Base-by-base conservation (phyloP, 257 asterid genomes). In the Scutellaria baicalensis region DNA sequence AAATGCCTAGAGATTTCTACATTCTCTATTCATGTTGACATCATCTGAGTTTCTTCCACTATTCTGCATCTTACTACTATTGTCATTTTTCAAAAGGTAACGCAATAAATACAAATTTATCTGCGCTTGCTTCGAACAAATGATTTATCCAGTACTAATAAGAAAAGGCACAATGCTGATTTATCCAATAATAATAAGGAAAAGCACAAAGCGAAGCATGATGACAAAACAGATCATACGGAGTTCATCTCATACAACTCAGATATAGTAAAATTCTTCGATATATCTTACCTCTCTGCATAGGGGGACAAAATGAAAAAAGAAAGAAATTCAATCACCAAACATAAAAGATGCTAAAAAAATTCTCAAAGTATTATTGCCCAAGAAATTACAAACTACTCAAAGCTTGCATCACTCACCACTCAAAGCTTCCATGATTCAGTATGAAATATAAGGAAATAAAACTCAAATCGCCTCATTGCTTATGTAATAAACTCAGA, bases 401-500 rank as follows among this genome's bases (percentile, higher is more conserved):
- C 79, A 23, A 66, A 72, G 64, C 78, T 75, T 64, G 75, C 69
- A 78, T 83, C 80, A 75, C 82, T 78, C 79, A 76, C 58, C 77
- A 73, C 85, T 77, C 83, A 73, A 83, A 66, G 74, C 78, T 84
- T 76, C 83, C 78, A 79, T 76, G 73, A 51, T 76, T 79, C 81
- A 42, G 59, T 65, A 72, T 55, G 62, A 68, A 54, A 69, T 72
- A 69, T 72, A 69, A 69, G 68, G 71, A 77, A 77, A 57, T 43
- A 57, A 75, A 73, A 61, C 23, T 13, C 14, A 67, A 73, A 58
- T 16, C 8, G 31, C 80, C 82, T 78, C 88, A 40, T 21, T 44
- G 64, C 71, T 65, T 49, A 60, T 59, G 75, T 74, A 65, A 77
- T 69, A 55, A 78, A 70, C 83, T 88, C 90, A 89, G 85, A 84